Percentiles rank a stretch among this genome's conserved stretches.
Conservation (phyloP, 192 early-diverging fungal genomes). For the Coemansia sp. region DNA sequence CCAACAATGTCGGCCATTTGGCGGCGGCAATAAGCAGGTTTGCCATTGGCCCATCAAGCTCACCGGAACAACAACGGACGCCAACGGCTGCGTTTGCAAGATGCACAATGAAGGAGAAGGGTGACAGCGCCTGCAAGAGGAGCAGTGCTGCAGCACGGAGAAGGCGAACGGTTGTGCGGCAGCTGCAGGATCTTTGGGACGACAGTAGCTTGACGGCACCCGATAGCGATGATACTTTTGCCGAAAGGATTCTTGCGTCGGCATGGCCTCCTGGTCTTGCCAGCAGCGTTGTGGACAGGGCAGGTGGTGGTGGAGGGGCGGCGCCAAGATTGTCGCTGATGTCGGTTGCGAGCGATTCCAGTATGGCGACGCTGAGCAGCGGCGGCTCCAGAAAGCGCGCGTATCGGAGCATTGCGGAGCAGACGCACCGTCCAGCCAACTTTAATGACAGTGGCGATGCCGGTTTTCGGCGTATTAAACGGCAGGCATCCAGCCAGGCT, state of each 20-base stretch:
- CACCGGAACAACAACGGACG: background rate
- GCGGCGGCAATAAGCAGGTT: constrained; percentile 5
- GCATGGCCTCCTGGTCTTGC: background rate
- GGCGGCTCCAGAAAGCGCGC: background rate
- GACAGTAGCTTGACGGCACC: background rate
- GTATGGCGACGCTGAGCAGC: background rate
- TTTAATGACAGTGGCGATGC: background rate
- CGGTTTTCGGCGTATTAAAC: background rate
- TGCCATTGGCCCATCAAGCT: constrained; percentile 2
- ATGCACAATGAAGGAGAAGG: background rate
- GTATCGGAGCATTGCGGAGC: background rate
- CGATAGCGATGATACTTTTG: background rate
- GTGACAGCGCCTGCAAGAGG: background rate
- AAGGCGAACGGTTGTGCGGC: background rate
- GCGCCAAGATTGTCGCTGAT: background rate
- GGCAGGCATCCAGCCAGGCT: background rate
- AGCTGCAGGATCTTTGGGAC: constrained; percentile 1
- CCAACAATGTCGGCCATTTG: background rate
- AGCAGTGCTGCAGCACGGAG: background rate
- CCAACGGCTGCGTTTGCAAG: background rate
- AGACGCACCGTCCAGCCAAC: background rate
- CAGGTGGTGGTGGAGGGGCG: too few relatives aligned
- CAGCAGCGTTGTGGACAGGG: background rate
- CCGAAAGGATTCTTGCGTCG: background rate
- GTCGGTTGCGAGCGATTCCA: constrained; percentile 9